phyloP scores from a whole-genome alignment of 768 basidiomycete species.

The Tulasnella sp. region DNA sequence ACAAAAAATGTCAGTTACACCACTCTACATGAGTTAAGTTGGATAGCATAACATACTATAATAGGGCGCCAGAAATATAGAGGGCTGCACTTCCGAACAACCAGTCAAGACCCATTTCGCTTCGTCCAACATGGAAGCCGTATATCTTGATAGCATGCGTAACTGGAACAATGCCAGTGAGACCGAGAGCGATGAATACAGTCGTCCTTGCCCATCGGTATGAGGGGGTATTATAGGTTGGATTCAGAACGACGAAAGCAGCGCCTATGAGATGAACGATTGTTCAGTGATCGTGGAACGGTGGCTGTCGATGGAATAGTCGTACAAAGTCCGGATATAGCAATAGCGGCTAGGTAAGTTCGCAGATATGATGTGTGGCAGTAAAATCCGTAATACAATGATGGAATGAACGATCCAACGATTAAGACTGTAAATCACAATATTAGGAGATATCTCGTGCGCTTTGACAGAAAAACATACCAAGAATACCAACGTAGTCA shows the following conservation, averaged over 20 bases:
- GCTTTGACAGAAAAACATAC: conserved; percentile 25
- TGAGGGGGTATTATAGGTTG: conserved; percentile 60
- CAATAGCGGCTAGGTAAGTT: conserved; percentile 43
- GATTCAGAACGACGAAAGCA: conserved; percentile 63
- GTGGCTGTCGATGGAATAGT: conserved; percentile 17
- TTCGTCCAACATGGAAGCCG: conserved; percentile 40
- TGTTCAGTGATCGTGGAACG: conserved; percentile 20
- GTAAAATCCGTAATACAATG: conserved; percentile 66
- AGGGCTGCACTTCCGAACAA: conserved; percentile 52
- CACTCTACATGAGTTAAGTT: too few relatives aligned
- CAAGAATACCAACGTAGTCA: conserved; percentile 71
- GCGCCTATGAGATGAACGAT: conserved; percentile 38
- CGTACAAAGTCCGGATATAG: conserved; percentile 46
- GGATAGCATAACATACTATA: conserved; percentile 55
- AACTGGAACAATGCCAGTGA: conserved; percentile 55
- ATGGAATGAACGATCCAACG: conserved; percentile 68
- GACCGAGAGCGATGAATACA: conserved; percentile 67
- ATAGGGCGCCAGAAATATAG: conserved; percentile 66
- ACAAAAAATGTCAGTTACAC: conserved; percentile 18
- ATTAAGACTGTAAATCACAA: conserved; percentile 43
- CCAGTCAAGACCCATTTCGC: conserved; percentile 60
- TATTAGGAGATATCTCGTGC: not conserved
- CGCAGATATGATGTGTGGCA: conserved; percentile 42
- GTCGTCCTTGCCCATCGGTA: conserved; percentile 64
- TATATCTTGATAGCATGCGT: conserved; percentile 48